phyloP scores from a whole-genome alignment of 2,329 filamentous ascomycete genomes.

The Fonsecaea erecta region DNA sequence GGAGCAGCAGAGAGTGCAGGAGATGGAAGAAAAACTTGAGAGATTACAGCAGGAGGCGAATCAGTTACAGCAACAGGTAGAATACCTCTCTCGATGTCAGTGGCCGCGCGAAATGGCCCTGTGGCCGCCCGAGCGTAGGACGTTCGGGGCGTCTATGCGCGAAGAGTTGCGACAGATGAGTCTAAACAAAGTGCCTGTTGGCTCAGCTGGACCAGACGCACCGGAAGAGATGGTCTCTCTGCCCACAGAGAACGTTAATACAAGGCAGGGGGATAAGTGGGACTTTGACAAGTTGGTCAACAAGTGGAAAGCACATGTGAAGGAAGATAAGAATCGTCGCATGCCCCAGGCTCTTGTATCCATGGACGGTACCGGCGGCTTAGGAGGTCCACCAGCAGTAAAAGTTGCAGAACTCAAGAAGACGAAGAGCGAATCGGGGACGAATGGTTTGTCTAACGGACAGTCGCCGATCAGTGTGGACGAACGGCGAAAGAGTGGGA shows the following conservation, averaged over 20 bases:
- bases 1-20: constrained; percentile 51
- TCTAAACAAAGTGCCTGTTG: constrained; percentile 25
- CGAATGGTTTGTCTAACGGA: constrained; percentile 24
- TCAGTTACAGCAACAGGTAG: constrained; percentile 54
- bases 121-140: constrained; percentile 52
- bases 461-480: constrained; percentile 22
- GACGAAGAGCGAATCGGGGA: constrained; percentile 26
- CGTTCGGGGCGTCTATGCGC: constrained; percentile 41
- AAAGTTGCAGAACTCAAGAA: constrained; percentile 25
- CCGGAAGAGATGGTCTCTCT: constrained; percentile 15
- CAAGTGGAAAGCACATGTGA: constrained; percentile 55
- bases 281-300: constrained; percentile 54
- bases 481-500: constrained; percentile 21
- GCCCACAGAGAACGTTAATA: constrained; percentile 22
- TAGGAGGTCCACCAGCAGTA: neutral
- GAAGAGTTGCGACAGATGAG: constrained; percentile 32
- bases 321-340: constrained; percentile 35
- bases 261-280: constrained; percentile 44
- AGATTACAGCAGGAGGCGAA: constrained; percentile 54
- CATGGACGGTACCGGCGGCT: neutral
- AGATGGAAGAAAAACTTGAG: constrained; percentile 50
- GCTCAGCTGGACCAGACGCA: constrained; percentile 5
- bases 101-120: constrained; percentile 56
- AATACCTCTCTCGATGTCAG: constrained; percentile 52
- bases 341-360: constrained; percentile 15